Evolutionary conservation across 2,329 filamentous ascomycete genomes (phyloP), one percentile per base, ranked within the genome.

Genomic region (Sporothrix protearum): DNA sequence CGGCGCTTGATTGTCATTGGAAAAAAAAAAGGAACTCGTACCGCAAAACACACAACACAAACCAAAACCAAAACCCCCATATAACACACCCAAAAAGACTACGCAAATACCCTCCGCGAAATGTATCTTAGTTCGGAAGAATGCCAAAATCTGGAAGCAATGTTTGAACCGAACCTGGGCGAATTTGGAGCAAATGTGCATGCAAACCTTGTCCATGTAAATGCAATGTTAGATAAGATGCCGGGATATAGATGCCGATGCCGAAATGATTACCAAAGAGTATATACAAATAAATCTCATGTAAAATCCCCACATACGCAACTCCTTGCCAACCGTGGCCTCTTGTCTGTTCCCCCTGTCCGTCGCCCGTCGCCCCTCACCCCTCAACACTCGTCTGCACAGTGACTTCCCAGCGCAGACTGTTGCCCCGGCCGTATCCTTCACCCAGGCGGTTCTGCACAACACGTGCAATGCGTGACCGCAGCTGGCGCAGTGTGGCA

Each of bases 351-450:
- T n/a, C 8, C 16, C 14, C n/a, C 42, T 47, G 2, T 63, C 10
- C 45, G 2, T 42, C 5, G n/a, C n/a, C n/a, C n/a, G n/a, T n/a
- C 25, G 3, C 12, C 53, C 71, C 70, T 45, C 73, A 76, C 39
- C 76, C 73, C 67, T 82, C 80, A 6, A 80, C 80, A 70, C 81
- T 89, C 78, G 93, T 89, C 82, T 98, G 93, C 69, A 96, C 85
- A 63, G 92, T 96, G 16, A 98, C 93, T 82, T 99, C 96, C 96
- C 96, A 99, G 77, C 90, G 90, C 78, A 96, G 85, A 49, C 90
- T 92, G 16, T 88, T 89, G 4, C 92, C 91, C 57, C 88, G 87
- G 9, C 94, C 94, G 80, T 97, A 97, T 1, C 92, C 93, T 73
- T 95, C 95, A 4, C 94, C 94, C 8, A 99, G 83, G 42, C 93